phyloP scores from a whole-genome alignment of 768 basidiomycete genomes.

The Hericium rajendrae region DNA sequence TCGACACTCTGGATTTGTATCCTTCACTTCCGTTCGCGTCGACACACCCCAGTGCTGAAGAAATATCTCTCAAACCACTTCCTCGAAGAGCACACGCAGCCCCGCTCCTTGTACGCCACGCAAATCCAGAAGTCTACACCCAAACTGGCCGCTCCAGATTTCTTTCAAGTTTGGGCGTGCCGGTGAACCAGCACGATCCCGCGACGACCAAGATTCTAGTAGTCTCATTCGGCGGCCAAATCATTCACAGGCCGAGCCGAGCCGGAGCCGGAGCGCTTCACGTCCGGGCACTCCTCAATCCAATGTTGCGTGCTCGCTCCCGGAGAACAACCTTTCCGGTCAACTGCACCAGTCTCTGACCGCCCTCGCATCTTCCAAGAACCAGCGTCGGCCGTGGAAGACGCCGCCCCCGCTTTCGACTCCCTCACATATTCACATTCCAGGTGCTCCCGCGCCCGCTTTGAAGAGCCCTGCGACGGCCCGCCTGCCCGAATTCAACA shows the following conservation, averaged over 20 bases:
- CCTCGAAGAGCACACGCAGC: slow-evolving; percentile 36
- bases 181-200: slow-evolving; percentile 37
- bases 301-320: background rate
- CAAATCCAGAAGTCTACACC: slow-evolving; percentile 41
- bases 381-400: background rate
- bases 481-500: slow-evolving; percentile 17
- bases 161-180: slow-evolving; percentile 52
- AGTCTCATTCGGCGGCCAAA: slow-evolving; percentile 76
- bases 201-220: slow-evolving; percentile 50
- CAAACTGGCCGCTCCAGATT: slow-evolving; percentile 40
- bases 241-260: slow-evolving; percentile 52
- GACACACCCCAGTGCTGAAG: slow-evolving; percentile 9
- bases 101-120: slow-evolving; percentile 64
- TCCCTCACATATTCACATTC: slow-evolving; percentile 44
- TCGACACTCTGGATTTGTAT: slow-evolving; percentile 25
- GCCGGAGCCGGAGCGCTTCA: slow-evolving; percentile 23
- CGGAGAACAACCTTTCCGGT: background rate
- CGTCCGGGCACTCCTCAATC: slow-evolving; percentile 4
- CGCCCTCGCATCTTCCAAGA: background rate
- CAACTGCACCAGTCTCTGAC: slow-evolving; percentile 7
- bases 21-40: slow-evolving; percentile 33
- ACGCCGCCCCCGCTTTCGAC: slow-evolving; percentile 24
- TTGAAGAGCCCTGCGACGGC: slow-evolving; percentile 5
- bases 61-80: slow-evolving; percentile 3
- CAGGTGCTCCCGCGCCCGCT: slow-evolving; percentile 19